Evolutionary conservation across 2,329 filamentous ascomycete species (phyloP), one percentile per base, ranked within the genome.

Genomic region (Penicillium digitatum): DNA sequence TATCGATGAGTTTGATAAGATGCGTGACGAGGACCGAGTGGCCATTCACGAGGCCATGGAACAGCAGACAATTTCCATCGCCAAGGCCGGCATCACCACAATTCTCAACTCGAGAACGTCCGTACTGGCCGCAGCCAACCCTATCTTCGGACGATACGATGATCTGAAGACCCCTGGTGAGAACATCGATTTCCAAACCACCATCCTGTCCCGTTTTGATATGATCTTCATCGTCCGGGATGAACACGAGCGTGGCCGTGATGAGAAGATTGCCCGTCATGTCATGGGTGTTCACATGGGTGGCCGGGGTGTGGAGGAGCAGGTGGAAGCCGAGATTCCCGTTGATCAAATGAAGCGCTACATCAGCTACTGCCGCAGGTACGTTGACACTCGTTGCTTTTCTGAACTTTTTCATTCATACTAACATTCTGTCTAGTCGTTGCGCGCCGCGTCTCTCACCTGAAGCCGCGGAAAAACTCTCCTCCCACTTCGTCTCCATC

Each of bases 41-140:
- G 94, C 94, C 2, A 99, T 99, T 63, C 94, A 99, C 80, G 94
- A 99, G 82, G 94, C 94, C 55, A 99, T 99, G 94, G 94, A 99
- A 72, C 94, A 99, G 77, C 94, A 99, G 74, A 99, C 94, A 0
- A 99, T 99, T 58, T 97, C 94, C 11, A 97, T 99, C 66, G 94
- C 94, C 61, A 97, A 99, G 77, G 94, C 94, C 0, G 94, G 94
- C 66, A 99, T 99, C 69, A 99, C 94, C 0, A 99, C 94, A 0
- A 97, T 99, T 61, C 83, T 99, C 50, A 99, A 99, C 68, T 92
- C 94, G 12, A 81, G 94, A 67, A 99, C 94, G 1, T 96, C 92
- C 0, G 94, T 99, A 1, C 80, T 99, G 20, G 94, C 94, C 11
- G 94, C 94, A 2, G 94, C 94, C 39, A 99, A 99, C 73, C 94